A percentile compares a stretch with the other conserved stretches of the same genome.
phyloP scores from a whole-genome alignment of 129 eudicot species.

The Flaveria linearis region DNA sequence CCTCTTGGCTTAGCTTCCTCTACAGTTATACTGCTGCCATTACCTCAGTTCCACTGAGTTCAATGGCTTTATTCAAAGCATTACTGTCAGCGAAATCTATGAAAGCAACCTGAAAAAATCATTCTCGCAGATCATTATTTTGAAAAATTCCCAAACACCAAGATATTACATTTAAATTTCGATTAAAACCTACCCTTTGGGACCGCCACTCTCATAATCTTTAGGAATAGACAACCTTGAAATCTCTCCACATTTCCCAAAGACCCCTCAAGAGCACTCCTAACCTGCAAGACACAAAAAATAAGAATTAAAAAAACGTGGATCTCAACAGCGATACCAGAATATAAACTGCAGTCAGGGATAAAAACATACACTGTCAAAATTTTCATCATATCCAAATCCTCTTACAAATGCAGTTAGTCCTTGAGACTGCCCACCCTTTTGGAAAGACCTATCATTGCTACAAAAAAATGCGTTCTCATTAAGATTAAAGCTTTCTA shows the following conservation, averaged over 20 bases:
- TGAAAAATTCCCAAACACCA: no score
- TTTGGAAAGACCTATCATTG: slow-evolving; percentile 49
- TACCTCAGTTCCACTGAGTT: slow-evolving; percentile 53
- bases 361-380: slow-evolving; percentile 41
- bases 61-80: slow-evolving; percentile 61
- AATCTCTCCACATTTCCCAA: slow-evolving; percentile 77
- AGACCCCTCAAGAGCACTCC: slow-evolving; percentile 54
- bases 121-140: background rate
- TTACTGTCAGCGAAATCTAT: slow-evolving; percentile 55
- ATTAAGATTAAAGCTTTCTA: background rate
- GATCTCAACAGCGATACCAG: background rate
- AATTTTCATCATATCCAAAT: slow-evolving; percentile 44
- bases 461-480: background rate
- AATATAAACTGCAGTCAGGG: background rate
- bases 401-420: slow-evolving; percentile 61
- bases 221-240: slow-evolving; percentile 56
- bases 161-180: background rate
- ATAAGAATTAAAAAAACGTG: background rate
- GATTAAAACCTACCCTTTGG: slow-evolving; percentile 55
- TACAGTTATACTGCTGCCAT: slow-evolving; percentile 42
- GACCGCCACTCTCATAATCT: slow-evolving; percentile 49
- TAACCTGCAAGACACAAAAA: slow-evolving; percentile 40
- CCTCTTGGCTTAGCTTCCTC: slow-evolving; percentile 63
- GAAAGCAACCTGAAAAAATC: slow-evolving; percentile 63
- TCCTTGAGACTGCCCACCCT: slow-evolving; percentile 41